These are phyloP conservation scores for Coemansia sp. DNA, from an alignment of 192 early-diverging fungal genomes.

Conservation along the genomic window DNA sequence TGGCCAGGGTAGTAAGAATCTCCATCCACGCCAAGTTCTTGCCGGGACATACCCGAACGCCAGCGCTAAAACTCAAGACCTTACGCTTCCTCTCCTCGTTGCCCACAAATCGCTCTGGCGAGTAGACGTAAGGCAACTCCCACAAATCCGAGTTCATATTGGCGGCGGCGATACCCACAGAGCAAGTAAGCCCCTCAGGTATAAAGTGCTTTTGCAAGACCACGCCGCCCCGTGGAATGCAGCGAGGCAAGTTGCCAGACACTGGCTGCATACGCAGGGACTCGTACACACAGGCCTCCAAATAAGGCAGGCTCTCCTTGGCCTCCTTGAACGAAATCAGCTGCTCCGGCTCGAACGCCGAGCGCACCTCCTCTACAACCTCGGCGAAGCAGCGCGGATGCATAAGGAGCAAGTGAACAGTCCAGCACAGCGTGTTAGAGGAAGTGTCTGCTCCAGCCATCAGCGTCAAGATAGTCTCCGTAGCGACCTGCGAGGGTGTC, in stretches of 20 bases:
- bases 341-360: constrained; percentile 11
- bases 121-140: constrained; percentile 20
- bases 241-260: constrained; percentile 30
- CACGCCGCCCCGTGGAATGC: constrained; percentile 36
- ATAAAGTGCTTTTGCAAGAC: constrained; percentile 39
- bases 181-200: constrained; percentile 38
- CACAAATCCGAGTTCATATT: constrained; percentile 23
- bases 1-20: constrained; percentile 39
- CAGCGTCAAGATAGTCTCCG: constrained; percentile 38
- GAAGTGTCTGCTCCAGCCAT: constrained; percentile 47
- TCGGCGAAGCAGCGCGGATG: constrained; percentile 24
- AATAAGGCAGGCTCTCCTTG: constrained; percentile 23
- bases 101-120: constrained; percentile 31
- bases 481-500: constrained; percentile 34
- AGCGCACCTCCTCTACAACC: constrained; percentile 26
- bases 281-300: constrained; percentile 49
- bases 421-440: constrained; percentile 42
- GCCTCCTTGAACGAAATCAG: constrained; percentile 33
- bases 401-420: constrained; percentile 36
- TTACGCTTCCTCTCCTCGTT: constrained; percentile 13
- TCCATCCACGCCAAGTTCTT: constrained; percentile 41
- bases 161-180: constrained; percentile 22
- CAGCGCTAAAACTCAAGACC: constrained; percentile 42
- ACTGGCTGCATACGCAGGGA: constrained; percentile 39
- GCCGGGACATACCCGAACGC: constrained; percentile 44